Evolutionary conservation across 1,284 basidiomycete species (phyloP).

Genomic region (Boletus mariae): DNA sequence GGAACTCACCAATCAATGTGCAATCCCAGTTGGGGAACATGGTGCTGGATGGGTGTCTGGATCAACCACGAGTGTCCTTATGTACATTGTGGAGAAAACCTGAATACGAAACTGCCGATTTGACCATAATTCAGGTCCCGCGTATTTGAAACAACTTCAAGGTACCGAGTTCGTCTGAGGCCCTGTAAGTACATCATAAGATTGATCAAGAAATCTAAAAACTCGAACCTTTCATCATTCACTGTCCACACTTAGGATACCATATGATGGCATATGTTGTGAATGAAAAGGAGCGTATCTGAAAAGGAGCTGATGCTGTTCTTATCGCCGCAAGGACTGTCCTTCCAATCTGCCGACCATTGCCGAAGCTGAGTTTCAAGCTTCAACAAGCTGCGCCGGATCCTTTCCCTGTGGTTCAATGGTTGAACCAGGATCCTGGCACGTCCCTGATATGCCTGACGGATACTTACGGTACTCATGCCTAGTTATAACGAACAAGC

Average conservation of each 20-base stretch:
- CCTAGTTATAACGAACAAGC: not conserved
- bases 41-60: not conserved
- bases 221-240: not conserved
- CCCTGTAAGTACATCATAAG: not conserved
- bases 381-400: not conserved
- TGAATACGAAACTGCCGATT: not conserved
- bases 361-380: not conserved
- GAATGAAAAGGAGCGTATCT: not conserved
- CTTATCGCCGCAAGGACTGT: not conserved
- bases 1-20: conserved; percentile 13
- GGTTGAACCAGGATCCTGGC: not conserved
- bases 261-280: not conserved
- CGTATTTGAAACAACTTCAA: not conserved
- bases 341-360: not conserved
- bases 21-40: conserved; percentile 21
- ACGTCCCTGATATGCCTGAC: no score
- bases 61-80: not conserved
- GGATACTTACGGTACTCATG: no score
- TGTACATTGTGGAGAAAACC: not conserved
- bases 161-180: not conserved
- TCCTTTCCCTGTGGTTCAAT: not conserved
- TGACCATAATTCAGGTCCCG: not conserved
- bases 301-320: not conserved
- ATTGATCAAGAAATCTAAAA: not conserved
- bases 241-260: not conserved